A percentile compares a stretch with the other conserved stretches of the same genome.
Conservation (phyloP, 352 stramenopile species). For the Elongisporangium prolatum region DNA sequence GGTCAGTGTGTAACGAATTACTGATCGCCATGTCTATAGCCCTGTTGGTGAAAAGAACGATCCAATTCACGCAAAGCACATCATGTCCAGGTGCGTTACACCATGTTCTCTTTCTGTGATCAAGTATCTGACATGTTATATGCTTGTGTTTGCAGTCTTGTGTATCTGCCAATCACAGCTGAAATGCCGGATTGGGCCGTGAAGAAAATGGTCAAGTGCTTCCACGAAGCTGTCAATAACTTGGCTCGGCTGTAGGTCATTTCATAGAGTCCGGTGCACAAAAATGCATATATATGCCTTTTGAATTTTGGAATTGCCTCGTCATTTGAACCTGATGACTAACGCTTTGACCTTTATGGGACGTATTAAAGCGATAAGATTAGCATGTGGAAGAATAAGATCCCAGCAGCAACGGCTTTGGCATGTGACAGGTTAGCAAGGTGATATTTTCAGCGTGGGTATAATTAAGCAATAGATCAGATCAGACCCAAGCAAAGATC, state of each 20-base stretch:
- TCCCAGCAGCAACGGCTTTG: neutral
- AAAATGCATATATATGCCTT: neutral
- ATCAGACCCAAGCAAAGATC: neutral
- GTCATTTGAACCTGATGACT: neutral
- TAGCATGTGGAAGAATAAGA: neutral
- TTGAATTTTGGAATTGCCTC: neutral
- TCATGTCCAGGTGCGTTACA: slow-evolving; percentile 63
- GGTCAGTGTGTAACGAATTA: slow-evolving; percentile 2
- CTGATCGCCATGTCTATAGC: slow-evolving; percentile 9
- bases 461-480: neutral
- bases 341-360: no score
- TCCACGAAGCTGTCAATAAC: slow-evolving; percentile 40
- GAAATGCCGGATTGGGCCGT: slow-evolving; percentile 76
- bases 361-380: no score
- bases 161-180: slow-evolving; percentile 73
- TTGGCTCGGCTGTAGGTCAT: slow-evolving; percentile 16
- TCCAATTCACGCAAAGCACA: slow-evolving; percentile 52
- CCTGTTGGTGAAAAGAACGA: slow-evolving; percentile 44
- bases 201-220: slow-evolving; percentile 68
- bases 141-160: slow-evolving; percentile 29
- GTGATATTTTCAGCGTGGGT: neutral
- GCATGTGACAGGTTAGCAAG: neutral
- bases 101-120: neutral
- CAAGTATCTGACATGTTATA: neutral
- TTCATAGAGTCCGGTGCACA: neutral